Evolutionary conservation across 1,284 basidiomycete genomes (phyloP), one percentile per base, ranked within the genome.

Genomic region (Irpex rosettiformis): DNA sequence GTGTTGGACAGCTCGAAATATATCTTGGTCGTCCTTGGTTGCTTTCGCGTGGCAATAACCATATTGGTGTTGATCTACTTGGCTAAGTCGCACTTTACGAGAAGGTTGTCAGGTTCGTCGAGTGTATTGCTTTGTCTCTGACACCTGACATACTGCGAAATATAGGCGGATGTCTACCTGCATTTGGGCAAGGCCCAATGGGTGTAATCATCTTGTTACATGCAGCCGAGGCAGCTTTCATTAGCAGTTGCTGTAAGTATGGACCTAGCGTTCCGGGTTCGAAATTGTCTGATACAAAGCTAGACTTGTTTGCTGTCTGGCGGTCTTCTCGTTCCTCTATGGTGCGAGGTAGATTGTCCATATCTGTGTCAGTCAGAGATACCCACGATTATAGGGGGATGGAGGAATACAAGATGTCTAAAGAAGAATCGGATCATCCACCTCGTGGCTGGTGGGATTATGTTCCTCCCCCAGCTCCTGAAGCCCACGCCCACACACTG

Each of bases 361-460:
- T 86, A 33, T 72, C 73, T 6, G 71, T 82, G 8, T 80, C 81
- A 51, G 48, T 51, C 22, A 51, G 48, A 24, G 48, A 51, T 51
- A 21, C 25, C 11, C 48, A 25, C 18, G 48, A 51, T 11, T 27
- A 18, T 10, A 51, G 48, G 25, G 18, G 22, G 5, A 24, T 51
- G 8, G 48, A 51, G 13, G 48, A 25, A 37, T 55, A 37, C 21
- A 18, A 40, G 29, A 25, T 21, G 28, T n/a, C 22, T n/a, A 40
- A 33, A 62, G 70, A 47, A 67, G 66, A 61, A 65, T 56, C 52
- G 18, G 29, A 27, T 27, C 59, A 55, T 29, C 52, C 56, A 30
- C 73, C 72, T 29, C 74, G 80, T 37, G 81, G 78, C 7, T 84
- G 83, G 82, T 84, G 82, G 82, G 81, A 85, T 64, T 80, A 81